Evolutionary conservation across 2,329 filamentous ascomycete species (phyloP).

Genomic region (Metarhizium sp.): DNA sequence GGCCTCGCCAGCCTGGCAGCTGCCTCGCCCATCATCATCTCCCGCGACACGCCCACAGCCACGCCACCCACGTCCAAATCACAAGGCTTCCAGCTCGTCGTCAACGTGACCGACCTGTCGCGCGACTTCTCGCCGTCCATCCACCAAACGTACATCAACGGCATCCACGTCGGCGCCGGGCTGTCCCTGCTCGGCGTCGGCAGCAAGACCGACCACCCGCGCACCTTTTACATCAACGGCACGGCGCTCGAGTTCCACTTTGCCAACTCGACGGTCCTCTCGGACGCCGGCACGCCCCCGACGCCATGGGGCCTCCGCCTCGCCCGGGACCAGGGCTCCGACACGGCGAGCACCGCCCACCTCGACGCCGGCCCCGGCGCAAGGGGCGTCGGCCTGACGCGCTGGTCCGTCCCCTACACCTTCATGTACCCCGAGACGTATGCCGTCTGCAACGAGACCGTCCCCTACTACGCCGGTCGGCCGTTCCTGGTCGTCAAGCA

Average conservation of each 20-base stretch:
- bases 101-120: conserved; percentile 32
- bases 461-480: conserved; percentile 30
- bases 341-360: background rate
- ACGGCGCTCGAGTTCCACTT: conserved; percentile 25
- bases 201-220: conserved; percentile 11
- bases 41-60: conserved; percentile 9
- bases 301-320: conserved; percentile 14
- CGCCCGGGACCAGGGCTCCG: background rate
- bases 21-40: conserved; percentile 11
- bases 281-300: conserved; percentile 1
- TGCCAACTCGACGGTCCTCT: conserved; percentile 2
- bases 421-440: conserved; percentile 25
- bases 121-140: conserved; percentile 31
- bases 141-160: conserved; percentile 28
- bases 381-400: conserved; percentile 20
- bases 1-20: conserved; percentile 15
- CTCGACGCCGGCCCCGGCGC: background rate
- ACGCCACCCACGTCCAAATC: conserved; percentile 6
- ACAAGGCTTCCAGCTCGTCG: conserved; percentile 30
- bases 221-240: conserved; percentile 41
- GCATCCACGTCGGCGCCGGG: conserved; percentile 34
- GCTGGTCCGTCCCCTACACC: conserved; percentile 17
- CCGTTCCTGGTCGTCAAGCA: conserved; percentile 30
- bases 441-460: conserved; percentile 31
- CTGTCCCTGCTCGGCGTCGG: conserved; percentile 27